Evolutionary conservation across 164 flowering plant species (phyloP).

Genomic region (Akebia trifoliata): DNA sequence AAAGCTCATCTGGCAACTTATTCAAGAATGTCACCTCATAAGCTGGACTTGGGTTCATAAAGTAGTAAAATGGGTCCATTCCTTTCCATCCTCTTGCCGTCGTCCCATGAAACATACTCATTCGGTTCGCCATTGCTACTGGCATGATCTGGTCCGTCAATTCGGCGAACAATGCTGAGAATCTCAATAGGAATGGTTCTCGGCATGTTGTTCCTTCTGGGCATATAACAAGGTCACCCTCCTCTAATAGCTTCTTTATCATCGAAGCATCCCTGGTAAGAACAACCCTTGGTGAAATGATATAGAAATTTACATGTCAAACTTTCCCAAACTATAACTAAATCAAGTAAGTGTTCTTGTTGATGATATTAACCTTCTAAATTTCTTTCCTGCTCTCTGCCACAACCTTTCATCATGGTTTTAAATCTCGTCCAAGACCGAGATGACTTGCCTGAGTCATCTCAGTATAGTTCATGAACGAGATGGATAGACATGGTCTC

Average conservation of each 20-base stretch:
- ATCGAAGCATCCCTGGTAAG: conserved; percentile 49
- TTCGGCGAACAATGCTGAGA: conserved; percentile 59
- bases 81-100: conserved; percentile 78
- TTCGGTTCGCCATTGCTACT: conserved; percentile 52
- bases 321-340: too few species aligned
- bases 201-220: conserved; percentile 76
- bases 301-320: too few species aligned
- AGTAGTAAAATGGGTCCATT: conserved; percentile 66
- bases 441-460: too few species aligned
- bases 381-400: too few species aligned
- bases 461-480: too few species aligned
- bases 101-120: conserved; percentile 71
- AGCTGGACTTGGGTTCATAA: conserved; percentile 72
- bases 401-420: too few species aligned
- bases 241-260: conserved; percentile 49
- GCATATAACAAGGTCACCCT: conserved; percentile 65
- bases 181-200: conserved; percentile 60
- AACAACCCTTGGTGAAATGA: too few species aligned
- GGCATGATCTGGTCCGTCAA: conserved; percentile 59
- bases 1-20: conserved; percentile 46
- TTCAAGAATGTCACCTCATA: conserved; percentile 63
- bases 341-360: too few species aligned
- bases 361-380: too few species aligned
- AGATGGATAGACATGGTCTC: too few species aligned
- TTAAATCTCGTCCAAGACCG: too few species aligned